Conservation (phyloP, 768 basidiomycete species). For the Pleurotus salmoneostramineus region DNA sequence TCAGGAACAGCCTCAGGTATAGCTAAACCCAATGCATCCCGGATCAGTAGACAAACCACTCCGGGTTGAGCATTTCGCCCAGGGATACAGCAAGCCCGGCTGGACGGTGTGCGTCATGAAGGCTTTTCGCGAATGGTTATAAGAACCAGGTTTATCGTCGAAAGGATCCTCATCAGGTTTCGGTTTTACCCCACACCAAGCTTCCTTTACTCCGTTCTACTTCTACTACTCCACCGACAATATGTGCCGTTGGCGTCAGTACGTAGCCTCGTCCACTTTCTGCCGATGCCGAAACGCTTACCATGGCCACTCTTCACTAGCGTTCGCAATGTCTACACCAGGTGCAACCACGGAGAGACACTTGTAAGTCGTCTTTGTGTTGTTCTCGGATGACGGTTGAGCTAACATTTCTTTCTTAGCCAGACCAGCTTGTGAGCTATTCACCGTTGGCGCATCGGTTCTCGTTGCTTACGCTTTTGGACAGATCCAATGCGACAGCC, state of each 20-base stretch:
- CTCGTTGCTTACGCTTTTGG: neutral
- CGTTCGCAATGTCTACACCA: constrained; percentile 43
- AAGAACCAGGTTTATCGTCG: constrained; percentile 8
- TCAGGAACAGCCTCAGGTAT: constrained; percentile 5
- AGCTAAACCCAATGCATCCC: constrained; percentile 6
- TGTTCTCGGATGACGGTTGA: neutral
- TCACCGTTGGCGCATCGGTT: neutral
- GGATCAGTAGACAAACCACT: constrained; percentile 1
- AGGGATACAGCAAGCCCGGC: neutral
- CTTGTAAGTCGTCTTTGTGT: constrained; percentile 26
- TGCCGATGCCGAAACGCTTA: neutral
- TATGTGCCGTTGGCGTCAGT: constrained; percentile 59
- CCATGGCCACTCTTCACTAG: constrained; percentile 17
- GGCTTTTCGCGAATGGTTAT: constrained; percentile 9
- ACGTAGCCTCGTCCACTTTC: constrained; percentile 16
- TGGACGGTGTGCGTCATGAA: neutral
- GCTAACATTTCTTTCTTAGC: constrained; percentile 12
- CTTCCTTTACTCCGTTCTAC: constrained; percentile 8
- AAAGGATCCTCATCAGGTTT: neutral
- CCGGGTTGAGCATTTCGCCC: neutral
- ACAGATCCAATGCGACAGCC: constrained; percentile 43
- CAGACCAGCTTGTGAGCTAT: constrained; percentile 22
- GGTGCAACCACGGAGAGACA: constrained; percentile 44
- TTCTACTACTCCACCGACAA: constrained; percentile 10
- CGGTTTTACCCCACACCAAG: neutral